These are phyloP conservation scores for Friedmanniomyces endolithicus DNA, from an alignment of 495 filamentous ascomycete species.

Conservation along the genomic window DNA sequence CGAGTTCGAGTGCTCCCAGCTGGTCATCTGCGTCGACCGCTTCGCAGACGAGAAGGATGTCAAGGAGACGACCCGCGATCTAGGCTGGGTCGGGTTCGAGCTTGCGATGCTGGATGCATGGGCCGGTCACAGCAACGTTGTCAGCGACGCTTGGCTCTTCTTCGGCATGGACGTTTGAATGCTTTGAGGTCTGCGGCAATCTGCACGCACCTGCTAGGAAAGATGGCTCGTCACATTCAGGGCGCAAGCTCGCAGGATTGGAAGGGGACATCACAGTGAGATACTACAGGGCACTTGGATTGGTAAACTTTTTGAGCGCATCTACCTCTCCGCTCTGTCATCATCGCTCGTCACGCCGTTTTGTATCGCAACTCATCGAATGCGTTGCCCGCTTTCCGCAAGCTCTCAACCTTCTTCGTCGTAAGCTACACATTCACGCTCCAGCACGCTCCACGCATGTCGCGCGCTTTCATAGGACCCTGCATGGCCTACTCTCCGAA, in stretches of 20 bases:
- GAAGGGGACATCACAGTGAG: not conserved
- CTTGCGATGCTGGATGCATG: slow-evolving; percentile 65
- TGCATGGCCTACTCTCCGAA: not conserved
- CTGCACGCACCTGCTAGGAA: too few species aligned
- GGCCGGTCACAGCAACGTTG: slow-evolving; percentile 41
- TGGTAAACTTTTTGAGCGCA: not conserved
- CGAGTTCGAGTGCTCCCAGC: slow-evolving; percentile 57
- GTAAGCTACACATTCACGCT: not conserved
- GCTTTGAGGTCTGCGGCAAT: not conserved
- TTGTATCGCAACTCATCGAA: not conserved
- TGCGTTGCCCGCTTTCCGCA: not conserved
- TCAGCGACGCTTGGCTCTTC: slow-evolving; percentile 70
- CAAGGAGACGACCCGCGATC: slow-evolving; percentile 55
- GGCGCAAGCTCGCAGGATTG: too few species aligned
- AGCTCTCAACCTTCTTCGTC: not conserved
- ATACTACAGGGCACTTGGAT: not conserved
- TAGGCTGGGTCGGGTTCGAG: slow-evolving; percentile 89
- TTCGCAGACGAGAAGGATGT: slow-evolving; percentile 39
- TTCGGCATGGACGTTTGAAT: slow-evolving; percentile 70
- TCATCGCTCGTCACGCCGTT: not conserved
- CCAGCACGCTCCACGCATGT: not conserved
- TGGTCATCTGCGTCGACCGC: slow-evolving; percentile 72
- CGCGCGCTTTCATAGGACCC: not conserved
- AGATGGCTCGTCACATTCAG: too few species aligned
- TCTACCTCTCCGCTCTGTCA: not conserved